Evolutionary conservation across 2,329 filamentous ascomycete genomes (phyloP).

Genomic region (Fusarium keratoplasticum): DNA sequence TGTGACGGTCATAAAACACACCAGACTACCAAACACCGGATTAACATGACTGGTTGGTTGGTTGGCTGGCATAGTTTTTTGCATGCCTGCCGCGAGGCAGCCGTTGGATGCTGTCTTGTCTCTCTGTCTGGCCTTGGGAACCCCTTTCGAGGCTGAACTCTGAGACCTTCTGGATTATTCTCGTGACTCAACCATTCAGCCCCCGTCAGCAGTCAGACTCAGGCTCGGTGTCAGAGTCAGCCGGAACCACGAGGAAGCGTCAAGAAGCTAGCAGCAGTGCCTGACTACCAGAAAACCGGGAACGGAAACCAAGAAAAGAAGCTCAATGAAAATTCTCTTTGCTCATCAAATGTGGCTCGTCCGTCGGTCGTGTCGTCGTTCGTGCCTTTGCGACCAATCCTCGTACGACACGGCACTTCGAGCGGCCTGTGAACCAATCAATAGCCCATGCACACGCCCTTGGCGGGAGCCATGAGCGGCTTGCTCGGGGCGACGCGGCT

Average conservation of each 20-base stretch:
- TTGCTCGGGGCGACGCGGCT: conserved; percentile 34
- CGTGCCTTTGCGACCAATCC: conserved; percentile 29
- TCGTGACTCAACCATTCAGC: conserved; percentile 27
- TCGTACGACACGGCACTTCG: conserved; percentile 40
- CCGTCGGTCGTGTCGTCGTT: conserved; percentile 22
- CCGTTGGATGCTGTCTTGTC: conserved; percentile 1
- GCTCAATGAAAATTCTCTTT: conserved; percentile 19
- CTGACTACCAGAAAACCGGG: conserved; percentile 13
- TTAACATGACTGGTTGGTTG: not conserved
- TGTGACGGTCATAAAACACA: conserved; percentile 12
- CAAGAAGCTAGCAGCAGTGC: conserved; percentile 4
- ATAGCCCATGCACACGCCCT: conserved; percentile 24
- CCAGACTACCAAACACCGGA: conserved; percentile 1
- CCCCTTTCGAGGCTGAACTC: not conserved
- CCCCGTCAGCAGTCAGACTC: conserved; percentile 26
- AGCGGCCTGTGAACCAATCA: conserved; percentile 37
- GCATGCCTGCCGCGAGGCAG: conserved; percentile 12
- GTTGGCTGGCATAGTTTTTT: not conserved
- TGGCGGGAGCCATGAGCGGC: conserved; percentile 5
- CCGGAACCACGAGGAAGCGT: conserved; percentile 15
- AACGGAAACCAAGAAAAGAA: conserved; percentile 8
- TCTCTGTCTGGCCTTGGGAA: not conserved
- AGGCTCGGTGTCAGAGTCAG: not conserved
- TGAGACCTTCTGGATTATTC: conserved; percentile 22
- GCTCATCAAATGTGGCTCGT: conserved; percentile 16